These are phyloP conservation scores for Chalciporus piperatus DNA, from an alignment of 768 basidiomycete genomes.

Conservation along the genomic window DNA sequence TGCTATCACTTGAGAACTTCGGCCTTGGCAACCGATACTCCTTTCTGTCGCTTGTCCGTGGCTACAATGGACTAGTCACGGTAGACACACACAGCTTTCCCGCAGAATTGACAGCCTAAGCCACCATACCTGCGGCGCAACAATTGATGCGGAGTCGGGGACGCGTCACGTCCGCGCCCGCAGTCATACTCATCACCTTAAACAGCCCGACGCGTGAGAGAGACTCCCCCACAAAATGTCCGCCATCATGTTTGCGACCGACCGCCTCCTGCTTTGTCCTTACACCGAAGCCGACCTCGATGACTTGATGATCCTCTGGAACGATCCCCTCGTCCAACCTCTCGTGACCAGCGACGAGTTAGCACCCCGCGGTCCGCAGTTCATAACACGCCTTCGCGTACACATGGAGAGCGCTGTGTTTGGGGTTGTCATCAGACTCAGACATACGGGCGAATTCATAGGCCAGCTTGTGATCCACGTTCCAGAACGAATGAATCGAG, in stretches of 20 bases:
- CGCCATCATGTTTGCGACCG: constrained; percentile 27
- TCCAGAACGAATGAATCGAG: constrained; percentile 26
- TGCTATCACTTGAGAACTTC: too few species aligned
- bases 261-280: constrained; percentile 34
- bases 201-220: neutral
- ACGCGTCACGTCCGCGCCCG: constrained; percentile 17
- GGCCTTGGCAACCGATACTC: too few species aligned
- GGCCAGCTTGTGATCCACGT: constrained; percentile 31
- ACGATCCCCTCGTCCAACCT: constrained; percentile 27
- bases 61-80: too few species aligned
- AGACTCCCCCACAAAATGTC: too few species aligned
- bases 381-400: constrained; percentile 17
- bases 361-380: constrained; percentile 13
- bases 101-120: too few species aligned
- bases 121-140: neutral
- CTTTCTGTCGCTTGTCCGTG: too few species aligned
- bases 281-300: constrained; percentile 32
- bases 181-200: constrained; percentile 6
- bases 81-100: neutral
- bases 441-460: constrained; percentile 30
- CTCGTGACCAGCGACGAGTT: constrained; percentile 14
- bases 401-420: constrained; percentile 28
- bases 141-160: neutral
- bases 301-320: constrained; percentile 28
- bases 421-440: constrained; percentile 26